A percentile compares a stretch with the other conserved stretches of the same genome.
phyloP scores from a whole-genome alignment of 108 stramenopile species.

The Pinguiococcus pyrenoidosus region DNA sequence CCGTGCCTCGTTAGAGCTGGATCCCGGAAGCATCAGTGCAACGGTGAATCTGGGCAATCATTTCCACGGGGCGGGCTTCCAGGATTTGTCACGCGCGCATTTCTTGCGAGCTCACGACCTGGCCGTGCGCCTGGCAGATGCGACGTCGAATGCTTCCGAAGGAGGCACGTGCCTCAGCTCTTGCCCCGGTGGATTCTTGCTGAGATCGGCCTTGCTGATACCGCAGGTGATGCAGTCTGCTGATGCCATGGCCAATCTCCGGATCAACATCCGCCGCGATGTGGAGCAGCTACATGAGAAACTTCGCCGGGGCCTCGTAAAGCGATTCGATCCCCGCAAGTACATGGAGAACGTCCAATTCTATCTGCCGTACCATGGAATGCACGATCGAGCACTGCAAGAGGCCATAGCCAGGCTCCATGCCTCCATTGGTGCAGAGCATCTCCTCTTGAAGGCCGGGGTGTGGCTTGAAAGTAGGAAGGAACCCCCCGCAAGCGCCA shows the following conservation, averaged over 20 bases:
- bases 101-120: background rate
- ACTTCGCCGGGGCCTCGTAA: background rate
- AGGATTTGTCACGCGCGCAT: background rate
- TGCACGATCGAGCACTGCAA: slow-evolving; percentile 26
- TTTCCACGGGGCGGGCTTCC: slow-evolving; percentile 15
- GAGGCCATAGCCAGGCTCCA: slow-evolving; percentile 9
- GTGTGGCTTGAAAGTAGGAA: background rate
- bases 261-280: background rate
- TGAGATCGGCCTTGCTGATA: slow-evolving; percentile 6
- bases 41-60: slow-evolving; percentile 27
- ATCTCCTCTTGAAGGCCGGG: background rate
- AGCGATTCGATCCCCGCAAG: too few species aligned
- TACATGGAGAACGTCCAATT: slow-evolving; percentile 28
- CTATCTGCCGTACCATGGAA: slow-evolving; percentile 31
- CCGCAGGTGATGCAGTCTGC: slow-evolving; percentile 2
- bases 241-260: background rate
- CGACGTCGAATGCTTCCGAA: slow-evolving; percentile 4
- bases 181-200: slow-evolving; percentile 1
- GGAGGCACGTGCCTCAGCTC: too few species aligned
- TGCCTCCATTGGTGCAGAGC: too few species aligned
- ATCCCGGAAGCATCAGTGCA: slow-evolving; percentile 7
- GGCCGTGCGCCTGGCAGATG: background rate
- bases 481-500: background rate
- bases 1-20: slow-evolving; percentile 12
- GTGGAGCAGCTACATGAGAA: slow-evolving; percentile 1